Evolutionary conservation across 805 yeast genomes (phyloP).

Genomic region (Ogataea zsoltii): DNA sequence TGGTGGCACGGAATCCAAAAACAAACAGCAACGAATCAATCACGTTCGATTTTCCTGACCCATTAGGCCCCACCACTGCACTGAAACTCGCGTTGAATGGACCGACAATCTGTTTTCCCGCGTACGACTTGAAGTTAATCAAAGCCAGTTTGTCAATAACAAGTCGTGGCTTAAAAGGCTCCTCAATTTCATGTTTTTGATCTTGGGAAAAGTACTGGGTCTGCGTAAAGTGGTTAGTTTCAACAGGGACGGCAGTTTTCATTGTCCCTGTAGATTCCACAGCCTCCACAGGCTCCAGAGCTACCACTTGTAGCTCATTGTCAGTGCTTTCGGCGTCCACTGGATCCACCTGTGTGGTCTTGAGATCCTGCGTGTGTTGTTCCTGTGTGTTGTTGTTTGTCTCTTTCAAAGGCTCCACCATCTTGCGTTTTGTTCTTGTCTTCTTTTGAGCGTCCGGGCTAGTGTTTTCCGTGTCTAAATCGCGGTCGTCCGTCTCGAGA

Average conservation of each 20-base stretch:
- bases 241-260: too few relatives aligned
- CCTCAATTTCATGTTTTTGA: constrained; percentile 13
- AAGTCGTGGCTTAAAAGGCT: constrained; percentile 45
- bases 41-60: constrained; percentile 95
- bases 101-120: constrained; percentile 89
- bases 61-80: constrained; percentile 98
- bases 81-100: constrained; percentile 93
- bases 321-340: background rate
- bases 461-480: constrained; percentile 6
- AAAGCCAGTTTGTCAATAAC: constrained; percentile 75
- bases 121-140: constrained; percentile 91
- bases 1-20: constrained; percentile 93
- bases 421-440: background rate
- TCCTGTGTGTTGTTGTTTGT: background rate
- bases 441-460: constrained; percentile 1
- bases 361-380: background rate
- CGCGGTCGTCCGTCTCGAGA: constrained; percentile 2
- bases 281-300: constrained; percentile 15
- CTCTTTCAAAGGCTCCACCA: constrained; percentile 6
- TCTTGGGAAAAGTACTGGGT: constrained; percentile 12
- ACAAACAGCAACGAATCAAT: constrained; percentile 98
- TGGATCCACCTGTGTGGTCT: background rate
- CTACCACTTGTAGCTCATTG: constrained; percentile 12
- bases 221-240: too few relatives aligned
- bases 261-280: background rate